phyloP scores from a whole-genome alignment of 768 basidiomycete genomes.

The Boletus reticuloceps region DNA sequence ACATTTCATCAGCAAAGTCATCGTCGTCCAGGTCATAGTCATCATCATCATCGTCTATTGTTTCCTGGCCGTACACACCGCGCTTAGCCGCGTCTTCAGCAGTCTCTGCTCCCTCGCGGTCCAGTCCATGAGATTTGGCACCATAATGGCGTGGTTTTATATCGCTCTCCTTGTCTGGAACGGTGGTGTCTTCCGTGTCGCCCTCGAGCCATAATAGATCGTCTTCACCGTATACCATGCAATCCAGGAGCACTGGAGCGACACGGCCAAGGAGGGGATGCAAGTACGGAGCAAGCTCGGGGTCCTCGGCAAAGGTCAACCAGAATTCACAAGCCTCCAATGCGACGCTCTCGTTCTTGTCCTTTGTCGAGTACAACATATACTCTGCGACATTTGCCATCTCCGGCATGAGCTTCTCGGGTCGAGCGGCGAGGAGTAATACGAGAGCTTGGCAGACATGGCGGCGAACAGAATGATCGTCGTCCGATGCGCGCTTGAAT shows the following conservation, averaged over 20 bases:
- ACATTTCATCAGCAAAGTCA: slow-evolving; percentile 89
- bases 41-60: slow-evolving; percentile 81
- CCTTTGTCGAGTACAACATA: slow-evolving; percentile 98
- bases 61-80: slow-evolving; percentile 79
- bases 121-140: slow-evolving; percentile 78
- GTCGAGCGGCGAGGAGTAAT: slow-evolving; percentile 85
- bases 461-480: slow-evolving; percentile 88
- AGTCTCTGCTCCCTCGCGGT: slow-evolving; percentile 55
- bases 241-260: slow-evolving; percentile 91
- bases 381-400: slow-evolving; percentile 95
- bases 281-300: slow-evolving; percentile 78
- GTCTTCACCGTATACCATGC: slow-evolving; percentile 96
- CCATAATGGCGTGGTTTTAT: slow-evolving; percentile 96
- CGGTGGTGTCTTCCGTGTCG: slow-evolving; percentile 82
- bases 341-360: slow-evolving; percentile 94
- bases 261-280: slow-evolving; percentile 88
- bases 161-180: slow-evolving; percentile 92
- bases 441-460: slow-evolving; percentile 96
- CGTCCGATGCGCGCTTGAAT: slow-evolving; percentile 94
- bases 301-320: slow-evolving; percentile 97
- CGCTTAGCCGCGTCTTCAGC: slow-evolving; percentile 38
- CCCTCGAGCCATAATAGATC: slow-evolving; percentile 94
- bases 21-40: slow-evolving; percentile 87
- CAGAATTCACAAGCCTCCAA: slow-evolving; percentile 99
- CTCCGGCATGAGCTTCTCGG: slow-evolving; percentile 96